Evolutionary conservation across 345 rosid genomes (phyloP), one percentile per base, ranked within the genome.

Genomic region (Citrus unshiu): DNA sequence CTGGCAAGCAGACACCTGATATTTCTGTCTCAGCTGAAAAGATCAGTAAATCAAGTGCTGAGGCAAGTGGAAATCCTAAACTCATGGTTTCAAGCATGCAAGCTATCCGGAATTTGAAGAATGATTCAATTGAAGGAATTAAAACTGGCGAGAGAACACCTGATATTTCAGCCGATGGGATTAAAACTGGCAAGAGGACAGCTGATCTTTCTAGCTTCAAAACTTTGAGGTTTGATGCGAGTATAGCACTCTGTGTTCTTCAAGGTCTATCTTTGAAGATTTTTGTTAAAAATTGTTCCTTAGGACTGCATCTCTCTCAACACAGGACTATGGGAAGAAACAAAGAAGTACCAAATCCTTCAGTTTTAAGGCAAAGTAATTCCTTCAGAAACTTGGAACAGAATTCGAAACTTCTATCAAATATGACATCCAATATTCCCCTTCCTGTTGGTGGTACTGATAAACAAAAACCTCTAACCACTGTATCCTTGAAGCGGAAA

Each of bases 401-500:
- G 81, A 84, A 65, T 62, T 69, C 25, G 7, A 86, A 88, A 82
- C 29, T 76, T 56, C 77, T 66, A 69, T 78, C 72, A 35, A 82
- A 71, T 67, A 78, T 70, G 8, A 62, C 37, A 81, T 73, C 82
- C 72, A 77, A 35, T 71, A 70, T 37, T 77, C 74, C 62, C 58
- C 83, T 69, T 76, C 68, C 87, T 79, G 76, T 77, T 83, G 78
- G 71, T 46, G 84, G 76, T 39, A 75, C 79, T 43, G 81, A 85
- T 81, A 87, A 68, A 67, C 83, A 81, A 79, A 69, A 78, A 24
- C 80, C 78, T 61, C 68, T 4, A 27, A 82, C 74, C 16, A 66
- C 90, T 0, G 2, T 54, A 77, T 88, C 93, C 70, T 83, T 93
- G 73, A 96, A 96, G 80, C 83, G 99, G 70, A 93, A 93, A 90